Evolutionary conservation across 192 early-diverging fungal genomes (phyloP).

Genomic region (Coemansia sp.): DNA sequence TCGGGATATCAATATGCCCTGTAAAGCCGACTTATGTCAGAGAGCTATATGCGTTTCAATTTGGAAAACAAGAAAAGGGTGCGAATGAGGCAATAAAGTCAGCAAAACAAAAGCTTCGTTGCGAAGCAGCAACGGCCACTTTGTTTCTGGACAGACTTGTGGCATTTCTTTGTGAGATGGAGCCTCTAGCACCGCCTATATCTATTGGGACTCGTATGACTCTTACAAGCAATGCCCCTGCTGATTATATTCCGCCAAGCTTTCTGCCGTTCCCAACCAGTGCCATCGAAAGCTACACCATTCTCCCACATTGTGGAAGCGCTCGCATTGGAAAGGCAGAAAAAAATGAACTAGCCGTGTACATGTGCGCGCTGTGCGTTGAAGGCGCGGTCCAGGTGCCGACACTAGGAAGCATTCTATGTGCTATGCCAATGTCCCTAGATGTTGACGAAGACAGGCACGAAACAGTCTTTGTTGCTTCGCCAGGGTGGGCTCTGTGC

Average conservation of each 20-base stretch:
- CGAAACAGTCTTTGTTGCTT: slow-evolving; percentile 34
- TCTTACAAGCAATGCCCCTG: slow-evolving; percentile 11
- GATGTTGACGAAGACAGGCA: slow-evolving; percentile 30
- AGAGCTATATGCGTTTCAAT: slow-evolving; percentile 51
- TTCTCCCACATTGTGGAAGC: slow-evolving; percentile 41
- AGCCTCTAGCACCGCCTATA: slow-evolving; percentile 14
- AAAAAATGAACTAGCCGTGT: slow-evolving; percentile 10
- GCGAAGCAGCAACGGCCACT: slow-evolving; percentile 1
- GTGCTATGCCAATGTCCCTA: slow-evolving; percentile 22
- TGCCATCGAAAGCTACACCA: slow-evolving; percentile 16
- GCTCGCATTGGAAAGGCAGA: slow-evolving; percentile 32
- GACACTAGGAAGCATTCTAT: slow-evolving; percentile 29
- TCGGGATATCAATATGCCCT: slow-evolving; percentile 33
- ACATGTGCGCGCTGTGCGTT: slow-evolving; percentile 36
- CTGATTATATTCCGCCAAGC: slow-evolving; percentile 23
- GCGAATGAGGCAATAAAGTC: background rate
- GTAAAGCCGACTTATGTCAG: slow-evolving; percentile 31
- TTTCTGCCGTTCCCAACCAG: slow-evolving; percentile 15
- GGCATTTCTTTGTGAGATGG: slow-evolving; percentile 37
- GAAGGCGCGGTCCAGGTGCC: slow-evolving; percentile 42
- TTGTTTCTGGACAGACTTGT: slow-evolving; percentile 25
- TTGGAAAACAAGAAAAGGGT: slow-evolving; percentile 3
- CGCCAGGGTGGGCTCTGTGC: slow-evolving; percentile 1
- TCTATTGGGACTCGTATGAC: slow-evolving; percentile 23
- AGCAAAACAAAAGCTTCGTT: background rate